A percentile compares a stretch with the other conserved stretches of the same genome.
phyloP scores from a whole-genome alignment of 2,329 filamentous ascomycete species.

The Exophiala alcalophila region DNA sequence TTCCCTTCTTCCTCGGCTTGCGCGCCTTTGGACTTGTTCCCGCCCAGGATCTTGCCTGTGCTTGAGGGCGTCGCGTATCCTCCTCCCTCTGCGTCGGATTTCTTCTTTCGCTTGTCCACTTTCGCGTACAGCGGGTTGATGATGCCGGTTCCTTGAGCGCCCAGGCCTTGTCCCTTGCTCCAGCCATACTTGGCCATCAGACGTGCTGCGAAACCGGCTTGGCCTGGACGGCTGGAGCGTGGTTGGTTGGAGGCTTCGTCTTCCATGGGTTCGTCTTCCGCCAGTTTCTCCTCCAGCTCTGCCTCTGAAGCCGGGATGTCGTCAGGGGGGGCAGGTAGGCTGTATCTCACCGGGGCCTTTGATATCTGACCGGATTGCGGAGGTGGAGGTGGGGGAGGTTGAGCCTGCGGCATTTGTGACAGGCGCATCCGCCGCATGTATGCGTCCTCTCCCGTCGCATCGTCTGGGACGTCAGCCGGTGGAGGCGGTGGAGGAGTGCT shows the following conservation, averaged over 20 bases:
- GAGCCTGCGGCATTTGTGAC: slow-evolving; percentile 42
- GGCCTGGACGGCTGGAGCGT: slow-evolving; percentile 68
- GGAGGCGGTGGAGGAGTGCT: slow-evolving; percentile 35
- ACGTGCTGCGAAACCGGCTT: slow-evolving; percentile 79
- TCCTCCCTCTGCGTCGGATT: slow-evolving; percentile 72
- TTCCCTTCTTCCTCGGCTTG: slow-evolving; percentile 49
- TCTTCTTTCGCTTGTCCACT: slow-evolving; percentile 80
- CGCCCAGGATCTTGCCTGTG: slow-evolving; percentile 77
- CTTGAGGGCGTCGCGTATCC: slow-evolving; percentile 68
- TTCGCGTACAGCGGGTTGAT: slow-evolving; percentile 78
- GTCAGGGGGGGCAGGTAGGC: slow-evolving; percentile 50
- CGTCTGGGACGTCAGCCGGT: slow-evolving; percentile 51
- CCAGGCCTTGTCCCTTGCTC: slow-evolving; percentile 82
- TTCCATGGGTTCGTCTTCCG: slow-evolving; percentile 28
- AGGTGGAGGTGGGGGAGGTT: slow-evolving; percentile 37
- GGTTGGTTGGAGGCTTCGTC: slow-evolving; percentile 39
- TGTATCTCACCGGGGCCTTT: slow-evolving; percentile 73
- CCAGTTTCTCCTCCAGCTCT: slow-evolving; percentile 49
- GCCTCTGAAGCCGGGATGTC: slow-evolving; percentile 54
- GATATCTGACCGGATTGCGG: slow-evolving; percentile 58
- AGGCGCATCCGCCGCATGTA: slow-evolving; percentile 63
- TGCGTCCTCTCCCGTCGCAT: slow-evolving; percentile 66
- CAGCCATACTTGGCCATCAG: slow-evolving; percentile 94
- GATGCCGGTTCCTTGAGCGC: slow-evolving; percentile 78
- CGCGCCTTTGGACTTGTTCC: slow-evolving; percentile 53